Evolutionary conservation across 2,329 filamentous ascomycete genomes (phyloP).

Genomic region (Sporothrix inflata): DNA sequence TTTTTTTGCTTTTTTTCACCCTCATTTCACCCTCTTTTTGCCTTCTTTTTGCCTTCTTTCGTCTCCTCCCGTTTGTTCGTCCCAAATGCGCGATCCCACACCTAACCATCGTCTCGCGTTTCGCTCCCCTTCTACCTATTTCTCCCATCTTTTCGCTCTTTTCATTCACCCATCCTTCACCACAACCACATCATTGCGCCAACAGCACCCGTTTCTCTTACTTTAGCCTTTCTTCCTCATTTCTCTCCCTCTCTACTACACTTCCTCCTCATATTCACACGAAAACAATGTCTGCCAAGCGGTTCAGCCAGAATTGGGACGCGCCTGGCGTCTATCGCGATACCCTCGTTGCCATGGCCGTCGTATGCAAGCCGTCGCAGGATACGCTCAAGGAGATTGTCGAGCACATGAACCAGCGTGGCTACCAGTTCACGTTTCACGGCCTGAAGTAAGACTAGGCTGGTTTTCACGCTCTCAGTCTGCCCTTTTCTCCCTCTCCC

Average conservation of each 20-base stretch:
- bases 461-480: neutral
- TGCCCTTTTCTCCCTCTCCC: neutral
- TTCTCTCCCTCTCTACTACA: neutral
- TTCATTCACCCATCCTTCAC: neutral
- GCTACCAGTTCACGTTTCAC: conserved; percentile 36
- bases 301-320: conserved; percentile 45
- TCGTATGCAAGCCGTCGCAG: conserved; percentile 41
- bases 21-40: neutral
- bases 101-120: neutral
- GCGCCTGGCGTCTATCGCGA: conserved; percentile 47
- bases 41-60: neutral
- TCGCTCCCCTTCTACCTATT: neutral
- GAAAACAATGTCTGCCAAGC: neutral
- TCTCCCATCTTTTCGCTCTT: neutral
- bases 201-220: neutral
- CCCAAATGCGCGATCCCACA: neutral
- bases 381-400: conserved; percentile 40
- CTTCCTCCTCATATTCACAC: neutral
- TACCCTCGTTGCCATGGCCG: conserved; percentile 49
- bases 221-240: neutral
- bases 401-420: conserved; percentile 36
- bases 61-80: neutral
- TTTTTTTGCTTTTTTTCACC: neutral
- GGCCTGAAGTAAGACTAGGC: conserved; percentile 29
- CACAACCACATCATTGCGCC: neutral